phyloP scores from a whole-genome alignment of 2,329 filamentous ascomycete species.

The Exophiala xenobiotica region DNA sequence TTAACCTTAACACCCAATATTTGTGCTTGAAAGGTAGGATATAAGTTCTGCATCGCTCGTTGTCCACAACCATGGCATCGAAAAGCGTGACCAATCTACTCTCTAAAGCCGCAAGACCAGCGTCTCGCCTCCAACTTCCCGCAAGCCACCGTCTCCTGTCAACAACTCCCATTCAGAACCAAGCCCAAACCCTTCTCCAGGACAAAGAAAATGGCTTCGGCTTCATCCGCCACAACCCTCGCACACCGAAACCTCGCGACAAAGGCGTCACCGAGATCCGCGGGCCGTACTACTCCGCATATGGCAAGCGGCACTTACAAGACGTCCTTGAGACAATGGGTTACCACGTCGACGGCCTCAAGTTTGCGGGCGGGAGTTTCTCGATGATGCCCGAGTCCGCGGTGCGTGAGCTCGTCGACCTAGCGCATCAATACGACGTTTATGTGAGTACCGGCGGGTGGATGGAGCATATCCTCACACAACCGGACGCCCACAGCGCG shows the following conservation, averaged over 20 bases:
- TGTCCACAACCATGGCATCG: slow-evolving; percentile 7
- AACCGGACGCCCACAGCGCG: slow-evolving; percentile 44
- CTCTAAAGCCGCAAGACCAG: slow-evolving; percentile 11
- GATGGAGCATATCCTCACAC: slow-evolving; percentile 55
- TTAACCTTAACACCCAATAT: too few relatives aligned
- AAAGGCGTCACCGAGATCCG: slow-evolving; percentile 56
- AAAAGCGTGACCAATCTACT: slow-evolving; percentile 7
- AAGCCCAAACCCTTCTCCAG: slow-evolving; percentile 44
- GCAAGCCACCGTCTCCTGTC: slow-evolving; percentile 23
- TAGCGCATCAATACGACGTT: slow-evolving; percentile 50
- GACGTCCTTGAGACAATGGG: slow-evolving; percentile 59
- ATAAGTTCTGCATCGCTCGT: background rate
- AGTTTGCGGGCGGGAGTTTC: slow-evolving; percentile 56
- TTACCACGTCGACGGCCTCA: slow-evolving; percentile 55
- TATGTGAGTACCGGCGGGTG: slow-evolving; percentile 59
- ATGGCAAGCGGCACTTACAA: slow-evolving; percentile 53
- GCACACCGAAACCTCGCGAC: slow-evolving; percentile 50
- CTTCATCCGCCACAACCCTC: slow-evolving; percentile 52
- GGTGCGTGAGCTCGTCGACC: slow-evolving; percentile 49
- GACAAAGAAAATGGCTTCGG: slow-evolving; percentile 52
- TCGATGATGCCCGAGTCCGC: slow-evolving; percentile 49
- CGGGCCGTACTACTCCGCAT: slow-evolving; percentile 56
- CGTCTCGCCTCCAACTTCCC: slow-evolving; percentile 3
- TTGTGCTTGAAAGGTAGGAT: background rate
- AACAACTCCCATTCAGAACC: slow-evolving; percentile 12